These are phyloP conservation scores for Coniferiporia sulphurascens DNA, from an alignment of 1,284 basidiomycete genomes.

Conservation along the genomic window DNA sequence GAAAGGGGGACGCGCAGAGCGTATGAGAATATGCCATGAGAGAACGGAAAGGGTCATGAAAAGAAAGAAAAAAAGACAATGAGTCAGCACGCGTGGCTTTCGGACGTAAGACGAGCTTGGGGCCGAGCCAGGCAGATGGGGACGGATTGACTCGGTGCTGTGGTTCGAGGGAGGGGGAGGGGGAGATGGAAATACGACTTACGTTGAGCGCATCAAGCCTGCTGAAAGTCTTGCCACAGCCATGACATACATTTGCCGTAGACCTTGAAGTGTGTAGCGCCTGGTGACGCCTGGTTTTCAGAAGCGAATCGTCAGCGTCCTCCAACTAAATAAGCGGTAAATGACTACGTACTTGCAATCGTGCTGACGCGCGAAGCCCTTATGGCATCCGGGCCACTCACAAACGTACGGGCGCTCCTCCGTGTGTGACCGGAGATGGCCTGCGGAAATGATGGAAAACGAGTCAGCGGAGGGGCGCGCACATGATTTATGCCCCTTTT, in stretches of 20 bases:
- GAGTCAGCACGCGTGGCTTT: constrained; percentile 12
- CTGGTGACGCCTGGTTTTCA: constrained; percentile 65
- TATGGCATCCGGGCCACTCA: constrained; percentile 89
- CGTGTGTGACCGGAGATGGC: constrained; percentile 94
- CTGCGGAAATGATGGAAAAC: constrained; percentile 39
- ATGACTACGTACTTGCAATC: constrained; percentile 80
- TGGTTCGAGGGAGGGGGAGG: constrained; percentile 21
- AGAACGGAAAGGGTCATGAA: constrained; percentile 3
- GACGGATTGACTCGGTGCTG: constrained; percentile 5
- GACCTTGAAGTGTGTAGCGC: constrained; percentile 82
- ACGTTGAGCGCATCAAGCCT: constrained; percentile 91
- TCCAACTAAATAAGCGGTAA: not conserved
- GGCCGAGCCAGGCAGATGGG: not conserved
- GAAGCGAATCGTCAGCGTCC: constrained; percentile 18
- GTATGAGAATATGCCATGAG: not conserved
- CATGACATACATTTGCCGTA: constrained; percentile 82
- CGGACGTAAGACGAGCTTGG: constrained; percentile 1
- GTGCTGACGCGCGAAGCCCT: constrained; percentile 91
- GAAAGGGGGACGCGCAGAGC: not conserved
- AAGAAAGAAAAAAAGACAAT: constrained; percentile 19
- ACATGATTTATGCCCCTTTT: constrained; percentile 5
- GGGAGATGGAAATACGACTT: constrained; percentile 34
- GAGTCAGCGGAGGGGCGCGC: constrained; percentile 10
- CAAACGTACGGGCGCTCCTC: constrained; percentile 94
- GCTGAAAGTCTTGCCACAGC: constrained; percentile 93